Evolutionary conservation across 1,139 yeast species (phyloP).

Genomic region (Nematodospora anomalae): DNA sequence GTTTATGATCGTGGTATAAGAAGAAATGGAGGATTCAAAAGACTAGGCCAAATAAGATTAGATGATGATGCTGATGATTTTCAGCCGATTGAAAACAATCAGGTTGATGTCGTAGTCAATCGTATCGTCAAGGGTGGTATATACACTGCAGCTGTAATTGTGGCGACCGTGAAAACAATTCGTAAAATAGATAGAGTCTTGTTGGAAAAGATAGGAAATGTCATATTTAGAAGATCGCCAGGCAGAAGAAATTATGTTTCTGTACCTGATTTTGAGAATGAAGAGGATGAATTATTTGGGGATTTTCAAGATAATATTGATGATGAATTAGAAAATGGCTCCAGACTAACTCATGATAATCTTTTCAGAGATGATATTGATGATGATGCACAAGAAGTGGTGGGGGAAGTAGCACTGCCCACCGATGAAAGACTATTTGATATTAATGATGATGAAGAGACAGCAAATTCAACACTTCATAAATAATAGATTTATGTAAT

Average conservation of each 20-base stretch:
- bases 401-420: slow-evolving; percentile 5
- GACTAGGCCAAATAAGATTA: slow-evolving; percentile 84
- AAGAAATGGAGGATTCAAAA: slow-evolving; percentile 75
- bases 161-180: slow-evolving; percentile 42
- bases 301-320: slow-evolving; percentile 48
- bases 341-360: slow-evolving; percentile 18
- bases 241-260: slow-evolving; percentile 45
- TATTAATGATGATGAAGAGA: slow-evolving; percentile 38
- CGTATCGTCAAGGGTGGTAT: slow-evolving; percentile 62
- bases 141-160: slow-evolving; percentile 45
- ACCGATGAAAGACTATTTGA: slow-evolving; percentile 37
- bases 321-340: slow-evolving; percentile 45
- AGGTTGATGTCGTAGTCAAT: slow-evolving; percentile 64
- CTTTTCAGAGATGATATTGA: slow-evolving; percentile 16
- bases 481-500: slow-evolving; percentile 14
- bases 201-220: slow-evolving; percentile 35
- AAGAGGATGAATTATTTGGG: slow-evolving; percentile 52
- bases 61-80: slow-evolving; percentile 70
- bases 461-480: not conserved
- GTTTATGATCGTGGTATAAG: slow-evolving; percentile 80
- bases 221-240: slow-evolving; percentile 40
- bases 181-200: slow-evolving; percentile 35
- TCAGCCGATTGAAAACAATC: slow-evolving; percentile 64
- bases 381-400: slow-evolving; percentile 8
- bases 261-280: slow-evolving; percentile 47